phyloP scores from a whole-genome alignment of 2,329 filamentous ascomycete genomes.

The Bipolaris gigantea region DNA sequence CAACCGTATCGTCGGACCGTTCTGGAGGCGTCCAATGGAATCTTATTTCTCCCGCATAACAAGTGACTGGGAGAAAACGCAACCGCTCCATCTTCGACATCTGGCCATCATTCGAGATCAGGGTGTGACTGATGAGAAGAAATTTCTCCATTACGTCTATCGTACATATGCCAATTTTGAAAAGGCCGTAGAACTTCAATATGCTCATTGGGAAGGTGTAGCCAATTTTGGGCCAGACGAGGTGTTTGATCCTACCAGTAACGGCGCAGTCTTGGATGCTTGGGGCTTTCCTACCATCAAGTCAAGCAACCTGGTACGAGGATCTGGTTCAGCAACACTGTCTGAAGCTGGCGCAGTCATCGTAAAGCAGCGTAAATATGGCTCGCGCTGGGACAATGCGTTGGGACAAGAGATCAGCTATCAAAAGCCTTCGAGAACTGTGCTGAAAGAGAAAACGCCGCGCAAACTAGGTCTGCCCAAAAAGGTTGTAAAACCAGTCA shows the following conservation, averaged over 20 bases:
- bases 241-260: constrained; percentile 12
- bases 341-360: constrained; percentile 29
- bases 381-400: constrained; percentile 32
- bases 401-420: constrained; percentile 29
- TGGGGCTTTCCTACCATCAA: constrained; percentile 36
- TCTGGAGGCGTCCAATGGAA: constrained; percentile 60
- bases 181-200: constrained; percentile 54
- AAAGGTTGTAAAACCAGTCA: background rate
- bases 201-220: constrained; percentile 59
- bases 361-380: constrained; percentile 18
- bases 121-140: constrained; percentile 50
- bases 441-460: constrained; percentile 5
- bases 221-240: constrained; percentile 34
- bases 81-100: constrained; percentile 60
- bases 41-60: constrained; percentile 56
- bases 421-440: constrained; percentile 15
- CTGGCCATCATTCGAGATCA: constrained; percentile 60
- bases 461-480: background rate
- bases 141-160: constrained; percentile 55
- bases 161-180: constrained; percentile 58
- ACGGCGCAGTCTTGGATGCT: constrained; percentile 19
- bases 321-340: constrained; percentile 31
- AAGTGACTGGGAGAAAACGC: constrained; percentile 60
- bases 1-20: constrained; percentile 50
- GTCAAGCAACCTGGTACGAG: constrained; percentile 22